These are phyloP conservation scores for Rubia yunnanensis DNA, from an alignment of 257 asterid species.

Conservation along the genomic window DNA sequence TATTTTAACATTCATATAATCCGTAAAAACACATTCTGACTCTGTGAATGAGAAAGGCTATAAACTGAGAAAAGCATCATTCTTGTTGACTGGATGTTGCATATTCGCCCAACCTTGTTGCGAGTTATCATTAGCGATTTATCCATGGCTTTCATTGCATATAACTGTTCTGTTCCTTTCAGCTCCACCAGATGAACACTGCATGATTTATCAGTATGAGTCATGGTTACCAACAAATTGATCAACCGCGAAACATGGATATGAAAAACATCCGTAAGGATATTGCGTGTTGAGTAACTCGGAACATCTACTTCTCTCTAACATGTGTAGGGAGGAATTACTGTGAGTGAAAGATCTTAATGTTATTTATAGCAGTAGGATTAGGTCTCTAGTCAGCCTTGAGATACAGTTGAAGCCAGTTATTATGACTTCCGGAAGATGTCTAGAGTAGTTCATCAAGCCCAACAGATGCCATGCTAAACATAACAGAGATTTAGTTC, in stretches of 20 bases:
- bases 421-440: too few relatives aligned
- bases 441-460: too few relatives aligned
- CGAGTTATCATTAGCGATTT: constrained; percentile 86
- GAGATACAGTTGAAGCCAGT: too few relatives aligned
- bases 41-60: background rate
- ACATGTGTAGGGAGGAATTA: too few relatives aligned
- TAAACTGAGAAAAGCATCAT: background rate
- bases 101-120: constrained; percentile 52
- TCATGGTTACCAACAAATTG: background rate
- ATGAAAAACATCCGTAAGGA: background rate
- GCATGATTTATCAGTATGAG: constrained; percentile 19
- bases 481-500: too few relatives aligned
- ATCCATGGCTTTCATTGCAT: constrained; percentile 99
- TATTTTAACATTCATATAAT: background rate
- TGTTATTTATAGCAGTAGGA: too few relatives aligned
- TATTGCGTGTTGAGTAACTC: too few relatives aligned
- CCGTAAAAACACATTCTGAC: background rate
- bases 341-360: too few relatives aligned
- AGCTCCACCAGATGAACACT: constrained; percentile 99
- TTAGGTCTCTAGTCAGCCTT: too few relatives aligned
- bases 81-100: background rate
- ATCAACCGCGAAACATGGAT: background rate
- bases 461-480: too few relatives aligned
- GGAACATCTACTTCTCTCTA: too few relatives aligned
- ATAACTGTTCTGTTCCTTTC: constrained; percentile 54